Percentiles rank a stretch among this genome's conserved stretches.
phyloP scores from a whole-genome alignment of 805 yeast species.

The Phaffomyces opuntiae region DNA sequence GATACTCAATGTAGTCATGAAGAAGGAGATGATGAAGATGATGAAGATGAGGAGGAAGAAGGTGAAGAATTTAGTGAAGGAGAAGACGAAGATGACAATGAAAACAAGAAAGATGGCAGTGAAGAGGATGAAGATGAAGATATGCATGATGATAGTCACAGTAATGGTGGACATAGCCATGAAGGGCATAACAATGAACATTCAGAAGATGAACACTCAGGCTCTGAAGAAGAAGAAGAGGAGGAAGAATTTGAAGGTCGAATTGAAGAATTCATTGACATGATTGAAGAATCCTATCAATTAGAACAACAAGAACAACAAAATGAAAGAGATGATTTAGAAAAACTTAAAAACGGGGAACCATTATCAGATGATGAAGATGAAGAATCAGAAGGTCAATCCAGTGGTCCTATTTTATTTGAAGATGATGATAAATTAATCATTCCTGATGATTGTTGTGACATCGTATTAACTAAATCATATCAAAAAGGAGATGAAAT shows the following conservation, averaged over 20 bases:
- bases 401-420: constrained; percentile 17
- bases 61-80: constrained; percentile 7
- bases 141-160: constrained; percentile 11
- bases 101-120: constrained; percentile 4
- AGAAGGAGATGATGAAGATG: constrained; percentile 11
- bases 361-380: background rate
- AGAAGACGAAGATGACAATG: constrained; percentile 9
- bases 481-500: constrained; percentile 52
- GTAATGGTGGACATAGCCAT: constrained; percentile 8
- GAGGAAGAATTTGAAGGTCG: constrained; percentile 20
- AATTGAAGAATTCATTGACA: constrained; percentile 24
- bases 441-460: constrained; percentile 57
- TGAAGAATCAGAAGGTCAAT: constrained; percentile 4
- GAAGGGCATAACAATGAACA: constrained; percentile 7
- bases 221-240: constrained; percentile 9
- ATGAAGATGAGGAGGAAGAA: background rate
- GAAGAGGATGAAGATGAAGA: background rate
- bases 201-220: constrained; percentile 6
- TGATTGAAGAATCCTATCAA: constrained; percentile 21
- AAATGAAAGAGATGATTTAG: constrained; percentile 10
- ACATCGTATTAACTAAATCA: constrained; percentile 43
- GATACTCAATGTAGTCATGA: constrained; percentile 30
- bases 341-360: constrained; percentile 3
- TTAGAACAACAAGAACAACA: constrained; percentile 12
- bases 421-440: constrained; percentile 28